Percentiles rank a stretch among this genome's conserved stretches.
Conservation (phyloP, 352 stramenopile species). For the Phytopythium montanum region DNA sequence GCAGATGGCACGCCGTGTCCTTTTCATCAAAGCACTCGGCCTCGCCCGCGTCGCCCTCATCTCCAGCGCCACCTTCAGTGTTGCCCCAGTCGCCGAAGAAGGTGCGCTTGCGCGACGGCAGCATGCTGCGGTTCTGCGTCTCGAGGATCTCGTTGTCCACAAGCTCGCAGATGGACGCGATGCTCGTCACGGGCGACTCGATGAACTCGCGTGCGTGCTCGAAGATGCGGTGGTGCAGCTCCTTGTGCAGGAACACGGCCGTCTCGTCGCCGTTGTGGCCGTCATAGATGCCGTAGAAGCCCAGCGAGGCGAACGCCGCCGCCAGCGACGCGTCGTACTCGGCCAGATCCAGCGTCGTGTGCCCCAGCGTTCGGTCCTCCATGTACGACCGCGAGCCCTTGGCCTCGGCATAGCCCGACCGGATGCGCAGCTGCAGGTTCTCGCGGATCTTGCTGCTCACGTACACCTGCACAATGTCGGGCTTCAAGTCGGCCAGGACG, state of each 20-base stretch:
- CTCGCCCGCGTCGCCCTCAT: constrained; percentile 39
- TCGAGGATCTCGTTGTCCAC: constrained; percentile 79
- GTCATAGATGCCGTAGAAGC: constrained; percentile 87
- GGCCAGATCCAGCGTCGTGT: constrained; percentile 42
- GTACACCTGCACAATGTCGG: constrained; percentile 79
- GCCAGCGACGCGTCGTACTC: constrained; percentile 33
- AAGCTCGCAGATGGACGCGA: constrained; percentile 49
- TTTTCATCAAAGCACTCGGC: constrained; percentile 46
- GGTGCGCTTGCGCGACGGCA: constrained; percentile 60
- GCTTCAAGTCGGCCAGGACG: constrained; percentile 21
- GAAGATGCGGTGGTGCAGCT: constrained; percentile 79
- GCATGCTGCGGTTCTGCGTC: constrained; percentile 65
- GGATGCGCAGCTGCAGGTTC: constrained; percentile 65
- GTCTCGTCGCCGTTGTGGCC: constrained; percentile 85
- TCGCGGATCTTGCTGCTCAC: constrained; percentile 87
- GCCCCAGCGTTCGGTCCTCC: constrained; percentile 74
- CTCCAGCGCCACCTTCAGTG: constrained; percentile 17
- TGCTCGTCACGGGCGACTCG: constrained; percentile 42
- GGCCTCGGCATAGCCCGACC: constrained; percentile 78
- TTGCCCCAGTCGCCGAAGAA: constrained; percentile 30
- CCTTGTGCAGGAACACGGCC: constrained; percentile 67
- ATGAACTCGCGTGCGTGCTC: constrained; percentile 46
- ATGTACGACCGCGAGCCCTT: constrained; percentile 86
- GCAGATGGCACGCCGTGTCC: constrained; percentile 46
- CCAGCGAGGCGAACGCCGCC: constrained; percentile 43